These are phyloP conservation scores for Aspergillus sp. DNA, from an alignment of 2,329 filamentous ascomycete species.

Conservation along the genomic window DNA sequence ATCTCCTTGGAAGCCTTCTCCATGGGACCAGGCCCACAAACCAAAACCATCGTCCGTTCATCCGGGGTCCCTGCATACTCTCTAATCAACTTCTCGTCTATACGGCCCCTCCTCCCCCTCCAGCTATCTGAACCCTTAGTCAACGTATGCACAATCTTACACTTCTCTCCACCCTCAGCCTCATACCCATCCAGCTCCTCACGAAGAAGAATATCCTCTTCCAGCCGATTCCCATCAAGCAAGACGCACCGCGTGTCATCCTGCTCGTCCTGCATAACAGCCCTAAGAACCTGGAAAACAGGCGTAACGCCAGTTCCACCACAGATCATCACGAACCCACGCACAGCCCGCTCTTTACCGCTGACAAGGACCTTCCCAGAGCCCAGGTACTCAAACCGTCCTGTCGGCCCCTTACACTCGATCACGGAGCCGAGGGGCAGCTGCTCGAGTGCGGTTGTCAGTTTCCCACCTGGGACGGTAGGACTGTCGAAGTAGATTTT, in stretches of 20 bases:
- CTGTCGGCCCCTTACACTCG: constrained; percentile 85
- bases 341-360: constrained; percentile 57
- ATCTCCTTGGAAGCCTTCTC: constrained; percentile 65
- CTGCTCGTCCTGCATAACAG: constrained; percentile 63
- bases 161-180: constrained; percentile 49
- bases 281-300: constrained; percentile 78
- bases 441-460: constrained; percentile 76
- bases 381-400: constrained; percentile 78
- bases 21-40: constrained; percentile 76
- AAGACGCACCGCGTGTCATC: constrained; percentile 71
- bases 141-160: constrained; percentile 68
- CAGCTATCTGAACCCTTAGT: constrained; percentile 64
- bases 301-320: constrained; percentile 91
- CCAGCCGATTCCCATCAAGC: constrained; percentile 72
- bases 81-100: constrained; percentile 63
- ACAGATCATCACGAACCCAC: constrained; percentile 80
- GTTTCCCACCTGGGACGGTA: constrained; percentile 66
- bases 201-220: constrained; percentile 80
- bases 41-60: constrained; percentile 63
- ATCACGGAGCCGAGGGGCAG: constrained; percentile 71
- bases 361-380: constrained; percentile 63
- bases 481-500: constrained; percentile 73
- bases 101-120: constrained; percentile 66
- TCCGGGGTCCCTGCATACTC: constrained; percentile 50
- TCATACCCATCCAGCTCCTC: constrained; percentile 68